Evolutionary conservation across 106 monocot species (phyloP).

Genomic region (Dendrobium huoshanense): DNA sequence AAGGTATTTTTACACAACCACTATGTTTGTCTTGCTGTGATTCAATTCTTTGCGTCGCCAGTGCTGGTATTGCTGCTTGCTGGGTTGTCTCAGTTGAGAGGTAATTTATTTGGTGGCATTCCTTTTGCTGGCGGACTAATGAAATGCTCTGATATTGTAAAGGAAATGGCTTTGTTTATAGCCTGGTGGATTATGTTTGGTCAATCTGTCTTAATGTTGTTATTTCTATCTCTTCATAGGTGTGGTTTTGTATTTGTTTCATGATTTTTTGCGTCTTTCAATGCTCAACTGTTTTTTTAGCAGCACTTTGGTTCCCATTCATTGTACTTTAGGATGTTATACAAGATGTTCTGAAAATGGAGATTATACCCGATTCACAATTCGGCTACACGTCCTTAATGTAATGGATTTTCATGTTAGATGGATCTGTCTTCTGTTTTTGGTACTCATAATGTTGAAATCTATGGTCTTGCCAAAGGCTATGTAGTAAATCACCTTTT

Average conservation of each 20-base stretch:
- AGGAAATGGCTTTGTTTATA: constrained; percentile 68
- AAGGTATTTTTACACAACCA: constrained; percentile 90
- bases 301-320: neutral
- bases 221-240: constrained; percentile 42
- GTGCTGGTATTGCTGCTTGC: constrained; percentile 47
- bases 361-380: neutral
- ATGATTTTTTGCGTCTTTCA: constrained; percentile 21
- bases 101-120: constrained; percentile 37
- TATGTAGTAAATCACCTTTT: neutral
- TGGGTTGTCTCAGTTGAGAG: constrained; percentile 54
- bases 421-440: neutral
- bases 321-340: constrained; percentile 1
- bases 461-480: neutral
- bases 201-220: constrained; percentile 44
- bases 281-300: neutral
- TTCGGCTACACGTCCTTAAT: neutral
- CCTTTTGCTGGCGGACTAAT: constrained; percentile 5
- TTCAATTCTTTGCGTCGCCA: constrained; percentile 69
- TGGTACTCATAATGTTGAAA: neutral
- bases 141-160: constrained; percentile 40
- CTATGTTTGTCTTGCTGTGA: constrained; percentile 51
- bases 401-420: neutral
- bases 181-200: constrained; percentile 80
- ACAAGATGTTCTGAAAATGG: neutral
- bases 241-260: constrained; percentile 55